Percentiles rank a stretch among this genome's conserved stretches.
Conservation (phyloP, 169 alveolate species). For the Plasmodium vinckei region DNA sequence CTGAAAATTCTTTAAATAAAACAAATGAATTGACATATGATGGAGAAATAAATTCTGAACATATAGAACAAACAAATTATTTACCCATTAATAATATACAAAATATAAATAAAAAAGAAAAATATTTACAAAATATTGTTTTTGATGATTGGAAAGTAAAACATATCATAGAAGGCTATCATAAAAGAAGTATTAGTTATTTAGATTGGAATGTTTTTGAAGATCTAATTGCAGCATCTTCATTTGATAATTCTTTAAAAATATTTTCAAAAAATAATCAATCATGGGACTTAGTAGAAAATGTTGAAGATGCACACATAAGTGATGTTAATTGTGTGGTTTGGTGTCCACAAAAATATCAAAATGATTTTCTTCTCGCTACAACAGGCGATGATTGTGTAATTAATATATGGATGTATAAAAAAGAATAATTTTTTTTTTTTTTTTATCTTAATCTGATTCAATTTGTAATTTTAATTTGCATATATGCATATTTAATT, state of each 20-base stretch:
- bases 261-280: slow-evolving; percentile 28
- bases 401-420: slow-evolving; percentile 81
- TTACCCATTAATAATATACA: slow-evolving; percentile 2
- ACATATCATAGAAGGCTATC: slow-evolving; percentile 78
- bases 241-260: slow-evolving; percentile 68
- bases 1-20: no score
- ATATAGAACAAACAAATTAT: no score
- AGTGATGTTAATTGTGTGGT: slow-evolving; percentile 84
- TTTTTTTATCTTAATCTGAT: no score
- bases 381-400: slow-evolving; percentile 86
- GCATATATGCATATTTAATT: no score
- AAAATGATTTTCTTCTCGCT: slow-evolving; percentile 73
- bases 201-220: slow-evolving; percentile 77
- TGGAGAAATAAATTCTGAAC: no score
- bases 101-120: slow-evolving; percentile 12
- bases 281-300: slow-evolving; percentile 28
- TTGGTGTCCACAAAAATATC: slow-evolving; percentile 78
- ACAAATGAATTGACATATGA: background rate
- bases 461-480: no score
- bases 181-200: slow-evolving; percentile 81
- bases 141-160: slow-evolving; percentile 84
- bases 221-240: slow-evolving; percentile 52
- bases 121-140: slow-evolving; percentile 3
- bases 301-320: slow-evolving; percentile 78
- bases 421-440: slow-evolving; percentile 1